Percentiles rank a stretch among this genome's conserved stretches.
These are phyloP conservation scores for Cladosporium sp. DNA, from an alignment of 2,329 filamentous ascomycete species.

Conservation along the genomic window DNA sequence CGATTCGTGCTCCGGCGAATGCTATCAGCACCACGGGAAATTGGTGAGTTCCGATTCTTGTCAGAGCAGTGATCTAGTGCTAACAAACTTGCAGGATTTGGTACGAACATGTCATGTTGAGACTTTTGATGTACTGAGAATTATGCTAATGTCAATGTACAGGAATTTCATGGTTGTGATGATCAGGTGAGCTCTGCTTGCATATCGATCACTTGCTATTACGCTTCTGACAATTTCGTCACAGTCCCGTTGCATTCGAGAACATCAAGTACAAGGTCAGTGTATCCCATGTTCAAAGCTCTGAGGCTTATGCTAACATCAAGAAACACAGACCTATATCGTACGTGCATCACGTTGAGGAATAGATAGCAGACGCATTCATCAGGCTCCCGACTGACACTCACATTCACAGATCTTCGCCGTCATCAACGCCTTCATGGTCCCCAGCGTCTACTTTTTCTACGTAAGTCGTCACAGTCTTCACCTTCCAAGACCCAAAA, in stretches of 20 bases:
- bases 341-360: background rate
- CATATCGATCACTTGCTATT: background rate
- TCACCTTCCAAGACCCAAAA: background rate
- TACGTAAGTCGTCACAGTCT: constrained; percentile 13
- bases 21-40: constrained; percentile 47
- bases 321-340: constrained; percentile 20
- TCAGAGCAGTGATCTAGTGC: background rate
- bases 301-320: background rate
- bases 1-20: constrained; percentile 31
- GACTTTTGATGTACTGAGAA: background rate
- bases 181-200: background rate
- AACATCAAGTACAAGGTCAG: constrained; percentile 7
- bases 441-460: constrained; percentile 43
- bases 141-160: background rate
- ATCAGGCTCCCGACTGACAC: constrained; percentile 39
- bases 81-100: constrained; percentile 42
- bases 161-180: constrained; percentile 35
- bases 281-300: background rate
- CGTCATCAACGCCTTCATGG: constrained; percentile 58
- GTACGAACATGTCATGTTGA: background rate
- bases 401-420: constrained; percentile 49
- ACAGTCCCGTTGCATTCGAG: constrained; percentile 52
- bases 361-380: constrained; percentile 34
- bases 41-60: constrained; percentile 37
- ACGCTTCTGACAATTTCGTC: background rate